phyloP scores from a whole-genome alignment of 805 yeast species.

The Metschnikowia dekortorum region DNA sequence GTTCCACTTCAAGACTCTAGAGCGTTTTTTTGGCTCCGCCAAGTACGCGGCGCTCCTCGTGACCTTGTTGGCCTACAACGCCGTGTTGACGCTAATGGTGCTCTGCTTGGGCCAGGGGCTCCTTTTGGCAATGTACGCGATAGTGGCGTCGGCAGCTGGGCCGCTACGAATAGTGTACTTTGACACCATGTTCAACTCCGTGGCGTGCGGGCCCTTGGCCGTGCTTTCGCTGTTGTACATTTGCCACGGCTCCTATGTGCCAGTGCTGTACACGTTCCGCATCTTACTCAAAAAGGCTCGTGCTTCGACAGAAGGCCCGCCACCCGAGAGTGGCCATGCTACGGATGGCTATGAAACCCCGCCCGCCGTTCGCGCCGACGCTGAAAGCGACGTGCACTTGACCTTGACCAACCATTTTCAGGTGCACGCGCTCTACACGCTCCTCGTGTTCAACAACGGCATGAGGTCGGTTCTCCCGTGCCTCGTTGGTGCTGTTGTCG shows the following conservation, averaged over 20 bases:
- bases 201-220: conserved; percentile 39
- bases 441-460: conserved; percentile 44
- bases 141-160: conserved; percentile 2
- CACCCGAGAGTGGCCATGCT: neutral
- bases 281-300: conserved; percentile 18
- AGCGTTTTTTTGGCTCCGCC: conserved; percentile 53
- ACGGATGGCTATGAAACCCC: too few relatives aligned
- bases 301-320: neutral
- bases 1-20: conserved; percentile 52
- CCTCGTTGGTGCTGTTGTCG: conserved; percentile 40
- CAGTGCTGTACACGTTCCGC: conserved; percentile 32
- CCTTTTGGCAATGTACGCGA: conserved; percentile 34
- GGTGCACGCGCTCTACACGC: conserved; percentile 32
- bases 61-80: conserved; percentile 46
- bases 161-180: conserved; percentile 14
- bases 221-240: conserved; percentile 36
- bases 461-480: conserved; percentile 34
- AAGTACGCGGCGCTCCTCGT: conserved; percentile 47
- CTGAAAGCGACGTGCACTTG: conserved; percentile 2
- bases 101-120: conserved; percentile 41
- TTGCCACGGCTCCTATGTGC: conserved; percentile 33
- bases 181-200: conserved; percentile 30
- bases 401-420: conserved; percentile 36
- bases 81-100: conserved; percentile 31
- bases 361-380: neutral